Base-by-base conservation (phyloP, 73 alveolate species). In the Paramecium sexaurelia region DNA sequence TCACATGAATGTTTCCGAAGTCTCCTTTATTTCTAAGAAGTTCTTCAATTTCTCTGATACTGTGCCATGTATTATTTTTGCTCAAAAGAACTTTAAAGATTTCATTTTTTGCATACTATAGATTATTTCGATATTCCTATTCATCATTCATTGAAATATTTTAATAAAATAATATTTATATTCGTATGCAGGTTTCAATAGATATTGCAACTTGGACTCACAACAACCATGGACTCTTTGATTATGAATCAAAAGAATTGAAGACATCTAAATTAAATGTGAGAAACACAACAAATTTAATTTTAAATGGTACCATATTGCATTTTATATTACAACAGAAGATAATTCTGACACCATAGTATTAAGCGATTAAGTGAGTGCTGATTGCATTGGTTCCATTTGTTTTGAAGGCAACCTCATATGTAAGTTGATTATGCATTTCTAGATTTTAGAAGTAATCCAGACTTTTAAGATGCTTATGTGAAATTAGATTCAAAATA, bases 191-290 rank as follows among this genome's bases (percentile, higher is more conserved):
- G 39, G 43, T 61, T 13, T 26, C 22, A 22, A 61, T 61, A 4
- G 83, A 61, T 4, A 61, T 61, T 13, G 39, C 83, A 61, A 61
- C 83, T 26, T 61, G 83, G 83, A 61, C 83, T 29, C 83, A 61
- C 24, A 61, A 61, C 26, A 61, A 61, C 26, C 83, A 61, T 61
- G 83, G 83, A 26, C 10, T 61, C 20, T 61, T 61, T 1, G 83
- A 61, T 32, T 61, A 61, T 32, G 83, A 61, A 61, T 61, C 83
- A 4, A 61, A 61, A 61, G 83, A 61, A 61, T 32, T 61, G 13
- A 61, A 61, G 26, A 61, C 83, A 10, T 61, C 83, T 22, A 61
- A 61, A 61, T 11, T 61, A 8, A 26, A 19, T 29, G 83, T 61
- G n/a, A 61, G 9, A 61, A 61, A 61, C 83, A 61, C 83, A 26